Percentiles rank a stretch among this genome's conserved stretches.
phyloP scores from a whole-genome alignment of 1,284 basidiomycete species.

The Ustilago cynodontis region DNA sequence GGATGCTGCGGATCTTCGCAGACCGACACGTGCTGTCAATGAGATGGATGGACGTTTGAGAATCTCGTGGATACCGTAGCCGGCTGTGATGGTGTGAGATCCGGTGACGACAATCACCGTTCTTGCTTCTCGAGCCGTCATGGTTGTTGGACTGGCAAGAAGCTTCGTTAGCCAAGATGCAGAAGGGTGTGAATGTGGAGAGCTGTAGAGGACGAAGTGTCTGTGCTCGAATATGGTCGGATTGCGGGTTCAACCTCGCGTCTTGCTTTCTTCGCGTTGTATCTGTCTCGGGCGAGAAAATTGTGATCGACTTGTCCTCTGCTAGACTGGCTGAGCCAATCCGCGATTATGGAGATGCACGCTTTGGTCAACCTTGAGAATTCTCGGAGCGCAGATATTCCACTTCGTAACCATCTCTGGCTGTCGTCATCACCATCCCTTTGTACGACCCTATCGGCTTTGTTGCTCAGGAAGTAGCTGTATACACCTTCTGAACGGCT shows the following conservation, averaged over 20 bases:
- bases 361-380: constrained; percentile 43
- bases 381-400: background rate
- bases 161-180: background rate
- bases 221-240: constrained; percentile 21
- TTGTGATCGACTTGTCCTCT: constrained; percentile 34
- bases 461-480: background rate
- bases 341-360: constrained; percentile 24
- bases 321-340: constrained; percentile 29
- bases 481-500: too few relatives aligned
- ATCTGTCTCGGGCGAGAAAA: constrained; percentile 34
- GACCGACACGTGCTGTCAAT: constrained; percentile 68
- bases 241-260: constrained; percentile 22
- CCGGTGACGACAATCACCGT: constrained; percentile 85
- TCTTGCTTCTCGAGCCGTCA: constrained; percentile 80
- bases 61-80: constrained; percentile 83
- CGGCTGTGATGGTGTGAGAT: constrained; percentile 78
- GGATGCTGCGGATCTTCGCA: constrained; percentile 34
- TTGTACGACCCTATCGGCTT: background rate
- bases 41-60: constrained; percentile 78
- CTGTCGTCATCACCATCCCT: background rate
- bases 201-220: constrained; percentile 8
- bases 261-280: constrained; percentile 34
- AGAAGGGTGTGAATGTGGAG: background rate
- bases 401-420: background rate
- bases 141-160: constrained; percentile 5